Base-by-base conservation (phyloP, 2,329 filamentous ascomycete species). In the Calonectria pseudoreteaudii region DNA sequence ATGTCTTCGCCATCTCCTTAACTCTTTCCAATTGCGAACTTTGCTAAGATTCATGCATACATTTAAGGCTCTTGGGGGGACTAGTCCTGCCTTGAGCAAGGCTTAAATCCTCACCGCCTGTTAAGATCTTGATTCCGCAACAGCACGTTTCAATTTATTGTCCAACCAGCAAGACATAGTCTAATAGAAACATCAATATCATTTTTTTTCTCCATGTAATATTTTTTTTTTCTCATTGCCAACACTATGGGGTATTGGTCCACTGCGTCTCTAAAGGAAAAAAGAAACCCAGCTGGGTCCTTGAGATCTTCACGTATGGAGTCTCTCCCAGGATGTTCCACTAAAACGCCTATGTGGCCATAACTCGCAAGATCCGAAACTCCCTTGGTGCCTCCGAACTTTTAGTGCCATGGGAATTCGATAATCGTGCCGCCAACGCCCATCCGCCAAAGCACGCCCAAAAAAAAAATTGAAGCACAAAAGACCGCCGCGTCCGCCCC, bases 371-470 rank as follows among this genome's bases (percentile, higher is more conserved):
- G 34, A 64, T 53, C 16, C 26, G 53, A 47, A 49, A 44, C 53
- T 50, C 67, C 47, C 23, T 38, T 28, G 20, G 36, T 38, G 23
- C 64, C 34, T 44, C 53, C 53, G 20, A 64, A 72, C 53, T 72
- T 72, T 72, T 30, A 47, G 47, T 44, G 38, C 58, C 70, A 58
- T 52, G 70, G 34, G 49, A 69, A 73, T 58, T 60, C 66, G 49
- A 66, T 26, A 60, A 30, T 41, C 50, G 36, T 52, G 50, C 71
- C 66, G 50, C 66, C 71, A 69, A 73, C 71, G 58, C 71, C 71
- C 44, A 38, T 72, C 47, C 20, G 47, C 31, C 49, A 66, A 65
- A 41, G 26, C 38, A 64, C 28, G 49, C 50, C n/a, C 23, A 64
- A 52, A n/a, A 38, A 66, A 67, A 47, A 47, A 36, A 10, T 2